Conservation (phyloP, 2,329 filamentous ascomycete species). For the Sclerotiophoma versabilis region DNA sequence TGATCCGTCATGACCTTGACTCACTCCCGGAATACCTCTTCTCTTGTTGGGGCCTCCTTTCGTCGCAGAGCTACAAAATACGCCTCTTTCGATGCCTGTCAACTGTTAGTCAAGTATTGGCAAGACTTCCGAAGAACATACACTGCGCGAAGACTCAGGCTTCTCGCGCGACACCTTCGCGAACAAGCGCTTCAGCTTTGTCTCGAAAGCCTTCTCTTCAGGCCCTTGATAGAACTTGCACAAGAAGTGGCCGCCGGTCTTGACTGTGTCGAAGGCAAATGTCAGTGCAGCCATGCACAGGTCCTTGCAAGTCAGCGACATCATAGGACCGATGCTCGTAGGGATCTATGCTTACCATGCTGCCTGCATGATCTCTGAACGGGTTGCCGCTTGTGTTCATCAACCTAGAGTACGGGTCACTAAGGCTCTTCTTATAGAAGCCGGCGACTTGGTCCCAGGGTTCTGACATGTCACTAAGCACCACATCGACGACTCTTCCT, state of each 20-base stretch:
- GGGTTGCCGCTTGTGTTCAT: conserved; percentile 95
- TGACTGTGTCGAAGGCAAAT: conserved; percentile 86
- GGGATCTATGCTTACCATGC: conserved; percentile 73
- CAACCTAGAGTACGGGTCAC: conserved; percentile 96
- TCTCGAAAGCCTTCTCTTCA: conserved; percentile 83
- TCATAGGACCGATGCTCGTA: neutral
- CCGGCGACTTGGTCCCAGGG: conserved; percentile 86
- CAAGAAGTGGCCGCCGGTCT: conserved; percentile 84
- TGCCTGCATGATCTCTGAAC: conserved; percentile 88
- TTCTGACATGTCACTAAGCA: conserved; percentile 98
- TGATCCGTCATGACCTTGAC: neutral
- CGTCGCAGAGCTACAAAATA: conserved; percentile 83
- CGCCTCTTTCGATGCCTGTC: conserved; percentile 80
- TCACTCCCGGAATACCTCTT: conserved; percentile 54
- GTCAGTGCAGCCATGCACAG: conserved; percentile 84
- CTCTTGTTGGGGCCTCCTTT: conserved; percentile 60
- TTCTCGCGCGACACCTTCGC: conserved; percentile 84
- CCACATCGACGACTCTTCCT: conserved; percentile 79
- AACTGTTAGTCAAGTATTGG: conserved; percentile 11
- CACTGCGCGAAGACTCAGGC: conserved; percentile 86
- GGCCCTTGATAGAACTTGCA: conserved; percentile 97
- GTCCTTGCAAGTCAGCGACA: conserved; percentile 65
- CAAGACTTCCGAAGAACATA: conserved; percentile 48
- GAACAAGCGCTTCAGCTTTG: conserved; percentile 77
- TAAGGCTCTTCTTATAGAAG: conserved; percentile 86